Conservation (phyloP, 345 rosid species). For the Populus alba region DNA sequence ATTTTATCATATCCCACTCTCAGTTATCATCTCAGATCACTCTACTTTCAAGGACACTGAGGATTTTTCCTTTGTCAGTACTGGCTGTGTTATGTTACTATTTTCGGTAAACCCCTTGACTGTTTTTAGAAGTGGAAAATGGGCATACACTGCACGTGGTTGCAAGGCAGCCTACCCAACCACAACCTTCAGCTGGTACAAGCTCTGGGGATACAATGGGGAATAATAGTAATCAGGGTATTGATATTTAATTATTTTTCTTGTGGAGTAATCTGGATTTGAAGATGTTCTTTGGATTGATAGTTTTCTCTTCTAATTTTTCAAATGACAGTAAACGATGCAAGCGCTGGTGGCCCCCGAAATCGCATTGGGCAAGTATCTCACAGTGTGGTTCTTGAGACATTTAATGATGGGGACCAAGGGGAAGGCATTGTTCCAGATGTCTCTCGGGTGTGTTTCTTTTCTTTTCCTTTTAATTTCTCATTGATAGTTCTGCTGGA, state of each 20-base stretch:
- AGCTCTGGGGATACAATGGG: slow-evolving; percentile 51
- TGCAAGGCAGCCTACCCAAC: slow-evolving; percentile 66
- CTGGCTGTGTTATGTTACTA: not conserved
- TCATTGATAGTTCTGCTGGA: not conserved
- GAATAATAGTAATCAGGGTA: slow-evolving; percentile 47
- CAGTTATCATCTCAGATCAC: not conserved
- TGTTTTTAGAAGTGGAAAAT: slow-evolving; percentile 70
- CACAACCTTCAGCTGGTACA: slow-evolving; percentile 51
- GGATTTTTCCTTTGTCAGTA: not conserved
- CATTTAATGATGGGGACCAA: slow-evolving; percentile 78
- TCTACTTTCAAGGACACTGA: not conserved
- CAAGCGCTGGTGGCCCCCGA: slow-evolving; percentile 50
- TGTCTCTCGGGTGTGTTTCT: slow-evolving; percentile 48
- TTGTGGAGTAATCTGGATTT: not conserved
- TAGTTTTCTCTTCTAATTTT: not conserved
- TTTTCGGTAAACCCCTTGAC: slow-evolving; percentile 37
- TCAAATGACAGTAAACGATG: slow-evolving; percentile 52
- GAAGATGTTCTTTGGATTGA: slow-evolving; percentile 1
- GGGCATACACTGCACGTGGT: slow-evolving; percentile 93
- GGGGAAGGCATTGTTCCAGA: slow-evolving; percentile 70
- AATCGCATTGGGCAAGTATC: slow-evolving; percentile 65
- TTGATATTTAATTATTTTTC: slow-evolving; percentile 16
- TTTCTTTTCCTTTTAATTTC: not conserved
- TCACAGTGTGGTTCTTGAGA: slow-evolving; percentile 83
- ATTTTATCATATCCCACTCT: not conserved